phyloP scores from a whole-genome alignment of 257 asterid genomes.

The Gentiana dahurica region DNA sequence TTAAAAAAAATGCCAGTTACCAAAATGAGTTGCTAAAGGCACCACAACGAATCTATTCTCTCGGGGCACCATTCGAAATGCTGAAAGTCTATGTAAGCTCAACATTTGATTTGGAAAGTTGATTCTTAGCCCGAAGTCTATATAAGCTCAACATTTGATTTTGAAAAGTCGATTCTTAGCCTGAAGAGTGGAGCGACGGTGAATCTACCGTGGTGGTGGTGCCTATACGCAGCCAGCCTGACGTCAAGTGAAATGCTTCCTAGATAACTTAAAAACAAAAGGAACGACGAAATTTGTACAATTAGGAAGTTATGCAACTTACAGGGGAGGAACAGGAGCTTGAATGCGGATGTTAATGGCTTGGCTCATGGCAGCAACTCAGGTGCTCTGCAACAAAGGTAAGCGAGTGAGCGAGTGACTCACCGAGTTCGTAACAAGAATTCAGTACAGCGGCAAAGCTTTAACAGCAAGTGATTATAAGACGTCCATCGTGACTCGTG shows the following conservation, averaged over 20 bases:
- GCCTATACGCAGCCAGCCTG: background rate
- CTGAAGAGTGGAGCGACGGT: background rate
- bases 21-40: no score
- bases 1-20: no score
- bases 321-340: slow-evolving; percentile 55
- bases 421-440: no score
- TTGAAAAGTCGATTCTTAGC: background rate
- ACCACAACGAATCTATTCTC: no score
- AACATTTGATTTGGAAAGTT: background rate
- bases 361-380: slow-evolving; percentile 26
- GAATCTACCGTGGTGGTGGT: background rate
- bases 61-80: no score
- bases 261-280: background rate
- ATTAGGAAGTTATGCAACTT: slow-evolving; percentile 8
- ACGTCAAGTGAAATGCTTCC: background rate
- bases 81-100: no score
- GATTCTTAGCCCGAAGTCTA: background rate
- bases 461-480: no score
- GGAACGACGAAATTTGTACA: background rate
- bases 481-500: no score
- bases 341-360: slow-evolving; percentile 49
- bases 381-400: no score
- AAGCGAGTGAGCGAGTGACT: no score
- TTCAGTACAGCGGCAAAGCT: no score
- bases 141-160: background rate